Evolutionary conservation across 345 rosid species (phyloP), one percentile per base, ranked within the genome.

Genomic region (Trapa bicornis): DNA sequence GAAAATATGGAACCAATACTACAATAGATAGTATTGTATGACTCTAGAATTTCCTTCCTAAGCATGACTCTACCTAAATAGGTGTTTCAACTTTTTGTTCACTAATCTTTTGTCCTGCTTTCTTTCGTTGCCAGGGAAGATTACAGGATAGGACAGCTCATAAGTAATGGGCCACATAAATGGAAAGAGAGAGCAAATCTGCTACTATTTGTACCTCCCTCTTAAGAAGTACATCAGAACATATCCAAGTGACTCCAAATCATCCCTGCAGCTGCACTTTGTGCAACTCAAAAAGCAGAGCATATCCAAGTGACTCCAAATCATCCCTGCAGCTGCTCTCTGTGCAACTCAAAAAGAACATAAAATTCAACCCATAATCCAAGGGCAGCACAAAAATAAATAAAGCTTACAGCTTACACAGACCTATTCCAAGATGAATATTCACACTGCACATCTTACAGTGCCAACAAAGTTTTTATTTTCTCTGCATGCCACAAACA

Each of bases 41-140:
- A 22, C 29, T 22, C 29, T 68, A 29, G 52, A 65, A 50, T 70
- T 32, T 37, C 6, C 9, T 50, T 37, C 6, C 17, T 17, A 10
- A 74, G 66, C 52, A 64, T 32, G 52, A 53, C n/a, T 47, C 73
- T 79, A 89, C 96, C 95, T 92, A 95, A 71, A 87, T 85, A 63
- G 98, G 82, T 66, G 92, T 92, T 5, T 92, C 83, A 4, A 87
- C 95, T 82, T 89, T 92, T 79, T 84, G 87, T 81, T 92, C 98
- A 71, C 91, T 89, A 64, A 92, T 92, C 75, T 80, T 92, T 75
- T 92, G 94, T 73, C 95, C 96, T 6, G 98, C 96, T 79, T 83
- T 86, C 56, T 89, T 75, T 75, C 98, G 96, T 80, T 92, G 98
- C 98, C 98, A 92, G 32, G 98, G 98, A 75, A 92, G 94, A 72